Base-by-base conservation (phyloP, 768 basidiomycete species). In the Tylopilus plumbeoviolaceoides region DNA sequence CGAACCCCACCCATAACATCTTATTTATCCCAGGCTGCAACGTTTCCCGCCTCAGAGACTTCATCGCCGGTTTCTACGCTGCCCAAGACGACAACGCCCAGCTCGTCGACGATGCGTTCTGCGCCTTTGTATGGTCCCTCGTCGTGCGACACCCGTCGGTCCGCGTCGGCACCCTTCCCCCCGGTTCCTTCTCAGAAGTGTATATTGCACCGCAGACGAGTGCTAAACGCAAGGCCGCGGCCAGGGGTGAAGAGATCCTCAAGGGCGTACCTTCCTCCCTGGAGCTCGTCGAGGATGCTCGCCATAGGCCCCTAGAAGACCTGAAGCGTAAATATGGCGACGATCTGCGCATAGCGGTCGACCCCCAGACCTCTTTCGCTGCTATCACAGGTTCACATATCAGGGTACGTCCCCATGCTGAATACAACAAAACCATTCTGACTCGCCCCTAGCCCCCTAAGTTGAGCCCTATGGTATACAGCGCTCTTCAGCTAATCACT, bases 351-450 rank as follows among this genome's bases (percentile, higher is more conserved):
- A 79, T 95, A 53, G 87, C 88, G 6, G 82, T 87, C 1, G 84
- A 90, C 55, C 78, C 84, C 10, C 82, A 88, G 59, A 82, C 84
- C 6, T 84, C 81, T 18, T 90, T 90, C 67, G 77, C 78, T 36
- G 88, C 89, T 6, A 79, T 95, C 40, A 93, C 89, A 15, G 93
- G 92, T 5, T 88, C 87, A 12, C 91, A 94, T 70, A 84, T 86
- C 49, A 76, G 86, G 58, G 92, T 94, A 58, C 40, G 85, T 73
- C 12, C 21, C 23, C 44, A 17, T 27, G 15, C 40, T 3, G 15
- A 36, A 28, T 51, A 31, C 5, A 23, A 38, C 8, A 45, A 18
- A 9, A 21, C 17, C 15, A 36, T 43, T 39, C 61, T 61, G 54
- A 62, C 46, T 49, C 23, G 36, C 20, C 47, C 35, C 1, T 59